These are phyloP conservation scores for Aspergillus pseudonomiae DNA, from an alignment of 2,329 filamentous ascomycete species.

Conservation along the genomic window DNA sequence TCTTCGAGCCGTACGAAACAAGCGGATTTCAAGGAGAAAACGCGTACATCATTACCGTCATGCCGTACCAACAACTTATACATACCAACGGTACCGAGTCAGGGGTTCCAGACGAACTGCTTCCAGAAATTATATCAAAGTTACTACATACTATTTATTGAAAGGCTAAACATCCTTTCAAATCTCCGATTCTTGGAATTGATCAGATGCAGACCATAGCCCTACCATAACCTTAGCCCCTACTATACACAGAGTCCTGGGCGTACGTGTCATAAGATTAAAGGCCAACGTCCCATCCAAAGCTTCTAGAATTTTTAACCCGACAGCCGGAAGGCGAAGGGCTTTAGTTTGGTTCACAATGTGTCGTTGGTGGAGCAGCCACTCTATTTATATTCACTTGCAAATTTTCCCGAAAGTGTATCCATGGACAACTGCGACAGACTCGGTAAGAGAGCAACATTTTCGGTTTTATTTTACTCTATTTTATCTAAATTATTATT, in stretches of 20 bases:
- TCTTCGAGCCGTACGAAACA: background rate
- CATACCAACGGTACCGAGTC: background rate
- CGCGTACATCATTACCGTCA: background rate
- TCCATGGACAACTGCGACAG: background rate
- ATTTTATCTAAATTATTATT: background rate
- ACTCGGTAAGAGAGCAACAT: conserved; percentile 2
- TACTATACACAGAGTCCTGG: background rate
- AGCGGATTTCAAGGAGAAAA: conserved; percentile 10
- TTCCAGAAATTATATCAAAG: conserved; percentile 1
- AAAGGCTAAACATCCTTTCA: background rate
- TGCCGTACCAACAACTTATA: conserved; percentile 1
- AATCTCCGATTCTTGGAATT: background rate
- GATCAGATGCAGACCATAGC: background rate
- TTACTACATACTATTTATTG: background rate
- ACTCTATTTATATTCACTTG: conserved; percentile 8
- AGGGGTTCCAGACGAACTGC: conserved; percentile 1
- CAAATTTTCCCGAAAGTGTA: conserved; percentile 6
- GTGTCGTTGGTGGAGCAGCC: conserved; percentile 3
- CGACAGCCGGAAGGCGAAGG: background rate
- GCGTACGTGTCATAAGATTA: background rate
- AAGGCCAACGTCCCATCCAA: background rate
- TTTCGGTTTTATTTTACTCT: background rate
- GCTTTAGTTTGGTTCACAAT: conserved; percentile 5
- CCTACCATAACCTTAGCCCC: background rate
- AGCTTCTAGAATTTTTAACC: background rate